Base-by-base conservation (phyloP, 176 grass and related monocot species). In the Cenchrus purpureus region DNA sequence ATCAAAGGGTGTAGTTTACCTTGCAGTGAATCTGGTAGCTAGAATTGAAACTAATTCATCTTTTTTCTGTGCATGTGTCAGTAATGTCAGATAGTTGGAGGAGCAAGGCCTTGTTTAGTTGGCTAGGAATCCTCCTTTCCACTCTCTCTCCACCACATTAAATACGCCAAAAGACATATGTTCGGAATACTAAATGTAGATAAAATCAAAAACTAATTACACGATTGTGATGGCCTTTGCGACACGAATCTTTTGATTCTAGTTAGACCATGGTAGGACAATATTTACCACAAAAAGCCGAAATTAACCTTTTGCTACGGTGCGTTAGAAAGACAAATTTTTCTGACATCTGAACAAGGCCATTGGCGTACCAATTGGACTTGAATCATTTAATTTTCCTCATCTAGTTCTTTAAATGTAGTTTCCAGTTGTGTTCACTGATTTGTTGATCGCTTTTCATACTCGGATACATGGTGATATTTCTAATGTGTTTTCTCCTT, bases 361-460 rank as follows among this genome's bases (percentile, higher is more conserved):
- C 81, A 45, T 20, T 71, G 69, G 49, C 37, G 72, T 77, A 32
- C 74, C 37, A 73, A 17, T 45, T 65, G 79, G 43, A 28, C 19
- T 89, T 29, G 2, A 14, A 8, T 13, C 12, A 1, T 43, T 34
- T 66, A 9, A 81, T 74, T 84, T 70, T 59, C 68, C 25, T 79
- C 40, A 58, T 79, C 13, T 63, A 29, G 0, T 86, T 63, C 31
- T 32, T 32, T 74, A 11, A 7, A 64, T 50, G 31, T 2, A 73
- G 3, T 73, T 84, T 67, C n/a, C 71, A 40, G 63, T 71, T 84
- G n/a, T 60, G 8, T 52, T 76, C 2, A 31, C 22, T 81, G 16
- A 55, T 70, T 86, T 45, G 14, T 86, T 16, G 4, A 70, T 62
- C 78, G 57, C 8, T 73, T 82, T 90, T 73, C 34, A 40, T 65